Evolutionary conservation across 1,139 yeast genomes (phyloP), one percentile per base, ranked within the genome.

Genomic region (Protomyces macrosporus): DNA sequence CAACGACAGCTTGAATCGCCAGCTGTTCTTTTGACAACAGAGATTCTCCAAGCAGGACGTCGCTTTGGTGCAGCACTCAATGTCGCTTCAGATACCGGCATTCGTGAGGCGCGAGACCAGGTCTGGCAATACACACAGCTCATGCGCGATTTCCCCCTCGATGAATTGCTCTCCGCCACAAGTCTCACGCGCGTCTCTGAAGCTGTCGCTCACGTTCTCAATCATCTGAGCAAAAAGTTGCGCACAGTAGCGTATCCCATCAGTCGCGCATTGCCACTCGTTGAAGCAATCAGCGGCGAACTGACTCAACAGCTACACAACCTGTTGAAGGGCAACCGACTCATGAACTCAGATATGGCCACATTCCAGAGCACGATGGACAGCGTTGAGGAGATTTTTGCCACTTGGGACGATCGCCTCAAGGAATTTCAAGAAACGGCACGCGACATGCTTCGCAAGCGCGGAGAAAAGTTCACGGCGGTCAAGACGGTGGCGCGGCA

Each of bases 41-140:
- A 82, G 2, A 76, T 88, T 1, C 77, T 91, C 65, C 82, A 84
- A 66, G 77, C 81, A 45, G 90, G 91, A 3, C 90, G 88, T 69
- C 79, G 97, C 68, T 88, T 86, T 71, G 95, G 88, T 71, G 85
- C 90, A 0, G 85, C 95, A 0, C 81, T 86, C 33, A 81, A 88
- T 39, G 48, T 48, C 34, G 62, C 56, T 4, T 82, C 88, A 12
- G 95, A 88, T 70, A 84, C 87, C 1, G 90, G 91, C 0, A 75
- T 91, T 39, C 77, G 79, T 51, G 86, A 84, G 36, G 83, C 88
- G 30, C 70, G 83, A 16, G 78, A 78, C 6, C 51, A 51, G 36
- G 67, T 58, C 14, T 55, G 52, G 36, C 36, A 62, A 32, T 85
- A 84, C 71, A 86, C 85, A 68, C 82, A 83, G 7, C 76, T 91